Evolutionary conservation across 108 stramenopile species (phyloP), one percentile per base, ranked within the genome.

Genomic region (Mayamaea pseudoterrestris): DNA sequence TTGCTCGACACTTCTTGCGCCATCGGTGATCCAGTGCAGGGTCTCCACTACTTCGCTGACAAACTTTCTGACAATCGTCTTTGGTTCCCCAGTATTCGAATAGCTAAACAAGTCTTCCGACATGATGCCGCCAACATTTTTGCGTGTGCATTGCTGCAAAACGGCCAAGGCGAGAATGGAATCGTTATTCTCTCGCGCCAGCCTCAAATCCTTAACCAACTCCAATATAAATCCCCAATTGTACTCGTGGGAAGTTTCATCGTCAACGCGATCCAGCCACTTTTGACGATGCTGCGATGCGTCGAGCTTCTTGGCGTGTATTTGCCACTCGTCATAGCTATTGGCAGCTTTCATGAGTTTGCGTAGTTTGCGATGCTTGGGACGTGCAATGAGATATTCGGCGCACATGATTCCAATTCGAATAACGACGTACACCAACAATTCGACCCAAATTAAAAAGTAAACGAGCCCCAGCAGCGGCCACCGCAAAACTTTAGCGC

Each of bases 41-140:
- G 89, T 91, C 17, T 41, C 66, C 16, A 53, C 71, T 4, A 87
- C 84, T 50, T 88, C 78, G 0, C 71, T 58, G 6, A 88, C 60
- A 50, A 93, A 93, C 27, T 88, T 83, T 12, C 30, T 50, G 7
- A 86, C 89, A 13, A 86, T 57, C 3, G 41, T 36, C 43, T 86
- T 91, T 0, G 89, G 83, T 58, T 81, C 86, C 39, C 90, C 90
- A 1, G 73, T 78, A 50, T 93, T 80, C 22, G 83, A 80, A 40
- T 65, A 83, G 9, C 65, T 58, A 49, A 90, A 90, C 47, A 84
- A 62, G 34, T 89, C 77, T 53, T 77, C 78, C 39, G 72, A 77
- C 90, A 93, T 93, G 30, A 93, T 78, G 0, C 90, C 90, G 5
- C 90, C 90, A 3, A 93, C 83, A 68, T 93, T 93, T 47, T 85